These are phyloP conservation scores for Umbelopsis sp. DNA, from an alignment of 192 early-diverging fungal genomes.

Conservation along the genomic window DNA sequence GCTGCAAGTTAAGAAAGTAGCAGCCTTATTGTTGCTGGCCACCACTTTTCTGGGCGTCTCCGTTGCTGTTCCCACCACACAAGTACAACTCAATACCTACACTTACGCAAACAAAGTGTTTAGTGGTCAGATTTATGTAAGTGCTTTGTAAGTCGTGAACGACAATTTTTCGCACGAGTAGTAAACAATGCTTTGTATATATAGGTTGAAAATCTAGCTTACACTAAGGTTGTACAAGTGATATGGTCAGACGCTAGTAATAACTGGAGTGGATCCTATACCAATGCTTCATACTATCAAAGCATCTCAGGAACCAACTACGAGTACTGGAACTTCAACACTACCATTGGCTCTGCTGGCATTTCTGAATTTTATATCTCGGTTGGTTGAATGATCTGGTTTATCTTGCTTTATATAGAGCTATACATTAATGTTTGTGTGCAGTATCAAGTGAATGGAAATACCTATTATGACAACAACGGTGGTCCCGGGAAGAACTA, in stretches of 20 bases:
- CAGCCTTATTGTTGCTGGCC: not conserved
- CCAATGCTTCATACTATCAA: conserved; percentile 16
- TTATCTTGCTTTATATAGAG: not conserved
- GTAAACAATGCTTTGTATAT: not conserved
- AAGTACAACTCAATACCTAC: conserved; percentile 24
- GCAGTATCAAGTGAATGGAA: conserved; percentile 36
- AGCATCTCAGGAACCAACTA: conserved; percentile 31
- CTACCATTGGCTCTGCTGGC: conserved; percentile 20
- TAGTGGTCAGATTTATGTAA: conserved; percentile 28
- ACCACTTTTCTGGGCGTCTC: not conserved
- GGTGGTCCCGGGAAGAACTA: conserved; percentile 16
- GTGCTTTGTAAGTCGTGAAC: not conserved
- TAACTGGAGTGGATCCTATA: conserved; percentile 6
- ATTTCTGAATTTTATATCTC: conserved; percentile 41
- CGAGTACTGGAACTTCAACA: conserved; percentile 32
- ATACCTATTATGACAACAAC: conserved; percentile 44
- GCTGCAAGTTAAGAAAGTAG: not conserved
- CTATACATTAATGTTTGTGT: not conserved
- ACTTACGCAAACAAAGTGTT: conserved; percentile 21
- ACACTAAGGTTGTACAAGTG: conserved; percentile 24
- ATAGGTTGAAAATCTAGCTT: conserved; percentile 26
- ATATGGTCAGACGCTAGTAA: conserved; percentile 21
- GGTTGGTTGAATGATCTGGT: not conserved
- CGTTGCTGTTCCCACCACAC: conserved; percentile 22
- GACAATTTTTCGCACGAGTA: not conserved